Conservation (phyloP, 176 grass and related monocot species). For the Ampelocalamus luodianensis region DNA sequence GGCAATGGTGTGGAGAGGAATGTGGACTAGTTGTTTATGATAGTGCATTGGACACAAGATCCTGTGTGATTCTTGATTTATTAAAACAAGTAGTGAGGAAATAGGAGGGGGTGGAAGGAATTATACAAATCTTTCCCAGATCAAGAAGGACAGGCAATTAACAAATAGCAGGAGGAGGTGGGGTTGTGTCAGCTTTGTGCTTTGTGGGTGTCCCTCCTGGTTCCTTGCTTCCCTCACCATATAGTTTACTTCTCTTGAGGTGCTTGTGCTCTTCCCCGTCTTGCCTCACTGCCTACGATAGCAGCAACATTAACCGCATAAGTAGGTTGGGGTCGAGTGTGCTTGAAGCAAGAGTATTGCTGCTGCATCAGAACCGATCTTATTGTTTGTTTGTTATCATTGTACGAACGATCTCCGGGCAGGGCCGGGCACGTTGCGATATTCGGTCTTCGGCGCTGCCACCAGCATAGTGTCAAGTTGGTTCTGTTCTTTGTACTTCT, state of each 20-base stretch:
- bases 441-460: slow-evolving; percentile 50
- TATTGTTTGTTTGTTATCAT: slow-evolving; percentile 42
- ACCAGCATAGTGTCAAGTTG: slow-evolving; percentile 17
- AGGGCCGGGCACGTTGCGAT: slow-evolving; percentile 50
- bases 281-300: slow-evolving; percentile 51
- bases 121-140: slow-evolving; percentile 56
- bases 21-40: slow-evolving; percentile 60
- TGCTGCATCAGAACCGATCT: slow-evolving; percentile 31
- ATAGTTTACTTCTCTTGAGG: slow-evolving; percentile 65
- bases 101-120: neutral
- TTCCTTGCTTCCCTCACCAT: slow-evolving; percentile 35
- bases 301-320: slow-evolving; percentile 55
- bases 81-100: slow-evolving; percentile 31
- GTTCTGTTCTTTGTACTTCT: slow-evolving; percentile 45
- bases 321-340: slow-evolving; percentile 48
- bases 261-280: slow-evolving; percentile 49
- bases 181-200: slow-evolving; percentile 73
- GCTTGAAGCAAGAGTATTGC: slow-evolving; percentile 41
- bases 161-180: slow-evolving; percentile 54
- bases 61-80: slow-evolving; percentile 46
- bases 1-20: slow-evolving; percentile 56
- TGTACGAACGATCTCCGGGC: slow-evolving; percentile 55
- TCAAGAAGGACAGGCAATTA: slow-evolving; percentile 56
- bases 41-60: slow-evolving; percentile 51
- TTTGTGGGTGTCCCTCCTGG: slow-evolving; percentile 62